Evolutionary conservation across 495 filamentous ascomycete genomes (phyloP).

Genomic region (Penicillium psychrofluorescens): DNA sequence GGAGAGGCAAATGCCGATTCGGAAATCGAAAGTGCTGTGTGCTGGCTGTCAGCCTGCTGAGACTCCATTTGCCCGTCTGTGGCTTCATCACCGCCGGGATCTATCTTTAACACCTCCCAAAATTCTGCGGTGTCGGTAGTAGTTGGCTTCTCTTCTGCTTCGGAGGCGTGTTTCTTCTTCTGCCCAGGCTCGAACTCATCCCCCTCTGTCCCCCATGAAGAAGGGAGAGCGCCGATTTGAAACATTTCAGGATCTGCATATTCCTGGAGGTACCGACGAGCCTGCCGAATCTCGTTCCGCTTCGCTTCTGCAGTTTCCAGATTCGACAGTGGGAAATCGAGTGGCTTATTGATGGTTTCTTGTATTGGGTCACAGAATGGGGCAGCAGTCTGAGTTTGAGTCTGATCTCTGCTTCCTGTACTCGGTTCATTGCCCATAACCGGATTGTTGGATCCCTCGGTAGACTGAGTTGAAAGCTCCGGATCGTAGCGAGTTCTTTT

Average conservation of each 20-base stretch:
- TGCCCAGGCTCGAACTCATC: neutral
- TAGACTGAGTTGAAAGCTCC: conserved; percentile 16
- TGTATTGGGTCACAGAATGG: neutral
- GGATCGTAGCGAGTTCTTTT: conserved; percentile 21
- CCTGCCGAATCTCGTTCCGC: conserved; percentile 18
- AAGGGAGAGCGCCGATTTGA: conserved; percentile 25
- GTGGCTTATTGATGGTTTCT: neutral
- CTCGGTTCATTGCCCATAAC: neutral
- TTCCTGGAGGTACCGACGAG: conserved; percentile 19
- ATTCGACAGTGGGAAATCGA: neutral
- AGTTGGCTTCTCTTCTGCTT: neutral
- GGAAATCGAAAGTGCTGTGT: conserved; percentile 11
- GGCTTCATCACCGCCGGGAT: too few species aligned
- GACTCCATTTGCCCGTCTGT: neutral
- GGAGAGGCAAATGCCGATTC: conserved; percentile 14
- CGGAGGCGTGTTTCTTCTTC: neutral
- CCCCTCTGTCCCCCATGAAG: conserved; percentile 17
- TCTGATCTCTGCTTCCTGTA: conserved; percentile 2
- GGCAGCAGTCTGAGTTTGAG: neutral
- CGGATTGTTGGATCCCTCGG: conserved; percentile 11
- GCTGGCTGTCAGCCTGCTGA: conserved; percentile 7
- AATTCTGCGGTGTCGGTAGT: too few species aligned
- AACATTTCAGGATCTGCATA: conserved; percentile 10
- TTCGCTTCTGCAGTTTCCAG: conserved; percentile 6
- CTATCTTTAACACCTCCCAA: too few species aligned